Evolutionary conservation across 768 basidiomycete genomes (phyloP), one percentile per base, ranked within the genome.

Genomic region (Xerocomellus amylosporus): DNA sequence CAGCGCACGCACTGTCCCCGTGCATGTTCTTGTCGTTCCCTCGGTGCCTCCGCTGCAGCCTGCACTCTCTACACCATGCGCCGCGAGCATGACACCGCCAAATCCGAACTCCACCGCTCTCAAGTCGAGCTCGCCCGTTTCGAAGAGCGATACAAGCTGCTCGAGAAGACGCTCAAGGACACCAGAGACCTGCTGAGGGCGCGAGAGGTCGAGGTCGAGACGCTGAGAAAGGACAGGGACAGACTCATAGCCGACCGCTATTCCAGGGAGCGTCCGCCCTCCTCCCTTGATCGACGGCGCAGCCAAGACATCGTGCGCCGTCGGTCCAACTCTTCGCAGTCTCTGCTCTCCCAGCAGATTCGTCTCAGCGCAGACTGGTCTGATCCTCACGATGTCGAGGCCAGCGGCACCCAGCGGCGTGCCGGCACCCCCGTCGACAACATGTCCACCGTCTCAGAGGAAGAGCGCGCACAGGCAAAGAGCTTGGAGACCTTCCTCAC

Each of bases 401-500:
- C 40, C 24, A 59, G 50, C 41, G 46, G 53, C 49, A 31, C 20
- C 49, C 66, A 47, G 28, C 62, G 56, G 6, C 60, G 60, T 28
- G n/a, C 45, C 37, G 60, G 62, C 43, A 50, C 40, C 19, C 30
- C 49, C 28, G 28, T 24, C 12, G 70, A 72, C 39, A 68, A 56
- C 55, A 50, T 71, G 42, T 68, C 69, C 44, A 71, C 70, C 51
- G 46, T 71, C 47, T 71, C 71, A 0, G 70, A 82, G 30, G 86
- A 89, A 69, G 79, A 81, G 40, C 75, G 74, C 12, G 86, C 84
- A 13, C 81, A 83, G 33, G 58, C 74, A 38, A 82, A 80, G 53
- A 81, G 83, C 63, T 69, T 75, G 51, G 89, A 90, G 64, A 74
- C 77, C 20, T 90, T 85, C 69, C 77, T 90, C 73, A 87, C 87